Evolutionary conservation across 2,329 filamentous ascomycete species (phyloP), one percentile per base, ranked within the genome.

Genomic region (Hypocrella siamensis): DNA sequence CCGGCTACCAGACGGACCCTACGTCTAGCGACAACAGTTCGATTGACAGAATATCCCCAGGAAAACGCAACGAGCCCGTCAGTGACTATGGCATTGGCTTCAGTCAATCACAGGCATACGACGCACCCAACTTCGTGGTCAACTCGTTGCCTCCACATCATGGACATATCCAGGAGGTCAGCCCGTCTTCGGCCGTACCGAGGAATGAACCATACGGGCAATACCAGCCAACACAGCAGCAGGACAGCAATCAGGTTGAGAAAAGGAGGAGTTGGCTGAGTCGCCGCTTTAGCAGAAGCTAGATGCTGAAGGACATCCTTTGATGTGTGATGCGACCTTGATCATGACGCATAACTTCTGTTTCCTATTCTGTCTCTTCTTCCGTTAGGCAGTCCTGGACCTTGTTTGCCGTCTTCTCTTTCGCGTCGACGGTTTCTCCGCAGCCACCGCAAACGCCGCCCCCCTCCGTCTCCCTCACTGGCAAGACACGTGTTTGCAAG

Each of bases 251-350:
- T 6, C 48, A 49, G 10, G 25, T 14, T 7, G 79, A 85, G 38
- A 93, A 93, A 65, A 69, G 81, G 41, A 86, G 85, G 67, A 90
- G 85, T 51, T 93, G 86, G 84, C 76, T 96, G 46, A 74, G 80
- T 48, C 73, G 75, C 44, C 69, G 76, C 34, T 90, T 93, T 54
- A 90, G 79, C 64, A 85, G 66, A 49, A 14, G 25, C 25, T 26
- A 14, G 15, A 26, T 10, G 21, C 21, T 24, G 21, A 24, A n/a
- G n/a, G n/a, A n/a, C n/a, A n/a, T n/a, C 12, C 3, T 24, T 3
- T 12, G 21, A 24, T 12, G 21, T 12, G 21, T 24, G 21, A 24
- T 24, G 21, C 21, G 21, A 24, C 21, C 8, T 12, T 24, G 21
- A 24, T 8, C n/a, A n/a, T n/a, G n/a, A n/a, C n/a, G n/a, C n/a